A percentile compares a stretch with the other conserved stretches of the same genome.
phyloP scores from a whole-genome alignment of 78 protist genomes.

The Monosiga brevicollis region DNA sequence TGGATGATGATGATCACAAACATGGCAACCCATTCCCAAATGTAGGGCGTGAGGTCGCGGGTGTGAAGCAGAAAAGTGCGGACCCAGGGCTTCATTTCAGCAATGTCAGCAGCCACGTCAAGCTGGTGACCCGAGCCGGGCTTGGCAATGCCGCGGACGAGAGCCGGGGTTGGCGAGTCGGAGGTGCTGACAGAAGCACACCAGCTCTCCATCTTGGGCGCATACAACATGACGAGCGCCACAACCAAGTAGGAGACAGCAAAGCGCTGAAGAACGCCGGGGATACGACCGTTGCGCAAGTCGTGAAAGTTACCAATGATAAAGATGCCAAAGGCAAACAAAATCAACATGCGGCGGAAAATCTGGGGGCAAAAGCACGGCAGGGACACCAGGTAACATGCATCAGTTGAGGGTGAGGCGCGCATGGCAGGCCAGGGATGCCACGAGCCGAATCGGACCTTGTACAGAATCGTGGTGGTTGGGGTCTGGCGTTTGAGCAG shows the following conservation, averaged over 20 bases:
- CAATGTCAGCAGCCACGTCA: too few species aligned
- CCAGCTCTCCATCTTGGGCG: conserved; percentile 32
- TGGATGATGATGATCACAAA: conserved; percentile 18
- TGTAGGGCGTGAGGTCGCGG: conserved; percentile 31
- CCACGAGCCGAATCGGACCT: too few species aligned
- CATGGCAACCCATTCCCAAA: conserved; percentile 31
- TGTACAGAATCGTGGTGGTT: background rate
- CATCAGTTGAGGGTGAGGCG: too few species aligned
- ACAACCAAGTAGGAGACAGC: conserved; percentile 42
- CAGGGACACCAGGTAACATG: too few species aligned
- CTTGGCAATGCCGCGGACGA: too few species aligned
- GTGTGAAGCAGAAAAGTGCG: background rate
- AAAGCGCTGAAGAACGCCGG: conserved; percentile 67
- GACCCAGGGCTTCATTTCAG: too few species aligned
- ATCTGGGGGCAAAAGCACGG: too few species aligned
- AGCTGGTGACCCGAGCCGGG: too few species aligned
- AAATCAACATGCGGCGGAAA: conserved; percentile 26
- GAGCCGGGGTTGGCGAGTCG: too few species aligned
- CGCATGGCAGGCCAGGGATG: too few species aligned
- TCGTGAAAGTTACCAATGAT: conserved; percentile 24
- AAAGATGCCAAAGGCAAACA: conserved; percentile 51
- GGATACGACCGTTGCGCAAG: conserved; percentile 40
- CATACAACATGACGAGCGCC: conserved; percentile 21
- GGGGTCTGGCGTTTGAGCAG: conserved; percentile 19
- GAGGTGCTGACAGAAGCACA: too few species aligned